Conservation (phyloP, 1,139 yeast species). For the Pichia sp. region DNA sequence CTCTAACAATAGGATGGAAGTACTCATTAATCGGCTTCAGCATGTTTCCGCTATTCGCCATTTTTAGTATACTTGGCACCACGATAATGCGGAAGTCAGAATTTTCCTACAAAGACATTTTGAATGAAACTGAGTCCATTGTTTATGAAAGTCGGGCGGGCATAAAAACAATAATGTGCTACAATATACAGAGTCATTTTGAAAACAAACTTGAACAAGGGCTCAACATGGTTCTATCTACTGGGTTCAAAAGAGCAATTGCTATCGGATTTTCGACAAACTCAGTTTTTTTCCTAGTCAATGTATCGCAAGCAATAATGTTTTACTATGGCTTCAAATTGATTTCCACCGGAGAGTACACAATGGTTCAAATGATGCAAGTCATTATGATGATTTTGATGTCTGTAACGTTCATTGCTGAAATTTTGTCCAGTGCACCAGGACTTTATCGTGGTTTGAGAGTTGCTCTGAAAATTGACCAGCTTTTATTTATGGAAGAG, state of each 20-base stretch:
- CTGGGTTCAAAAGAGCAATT: slow-evolving; percentile 48
- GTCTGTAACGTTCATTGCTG: slow-evolving; percentile 62
- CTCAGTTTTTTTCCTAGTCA: slow-evolving; percentile 52
- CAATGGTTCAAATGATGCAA: slow-evolving; percentile 54
- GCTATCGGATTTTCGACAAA: slow-evolving; percentile 54
- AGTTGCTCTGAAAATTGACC: slow-evolving; percentile 52
- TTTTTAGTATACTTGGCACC: slow-evolving; percentile 52
- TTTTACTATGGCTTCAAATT: slow-evolving; percentile 73
- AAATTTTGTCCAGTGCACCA: slow-evolving; percentile 61
- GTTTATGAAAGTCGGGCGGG: slow-evolving; percentile 57
- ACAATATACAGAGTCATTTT: slow-evolving; percentile 52
- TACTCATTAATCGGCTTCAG: slow-evolving; percentile 76
- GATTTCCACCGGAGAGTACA: slow-evolving; percentile 53
- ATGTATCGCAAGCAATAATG: slow-evolving; percentile 63
- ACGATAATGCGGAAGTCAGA: slow-evolving; percentile 51
- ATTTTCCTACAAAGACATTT: slow-evolving; percentile 50
- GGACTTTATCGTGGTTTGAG: slow-evolving; percentile 73
- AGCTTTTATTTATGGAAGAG: slow-evolving; percentile 28
- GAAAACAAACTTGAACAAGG: slow-evolving; percentile 33
- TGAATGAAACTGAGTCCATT: slow-evolving; percentile 51
- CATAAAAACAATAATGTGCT: slow-evolving; percentile 57
- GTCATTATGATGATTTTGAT: slow-evolving; percentile 71
- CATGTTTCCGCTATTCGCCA: slow-evolving; percentile 57
- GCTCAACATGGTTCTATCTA: slow-evolving; percentile 31
- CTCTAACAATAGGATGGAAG: slow-evolving; percentile 80